Evolutionary conservation across 2,329 filamentous ascomycete species (phyloP), one percentile per base, ranked within the genome.

Genomic region (Tolypocladium endophyticum): DNA sequence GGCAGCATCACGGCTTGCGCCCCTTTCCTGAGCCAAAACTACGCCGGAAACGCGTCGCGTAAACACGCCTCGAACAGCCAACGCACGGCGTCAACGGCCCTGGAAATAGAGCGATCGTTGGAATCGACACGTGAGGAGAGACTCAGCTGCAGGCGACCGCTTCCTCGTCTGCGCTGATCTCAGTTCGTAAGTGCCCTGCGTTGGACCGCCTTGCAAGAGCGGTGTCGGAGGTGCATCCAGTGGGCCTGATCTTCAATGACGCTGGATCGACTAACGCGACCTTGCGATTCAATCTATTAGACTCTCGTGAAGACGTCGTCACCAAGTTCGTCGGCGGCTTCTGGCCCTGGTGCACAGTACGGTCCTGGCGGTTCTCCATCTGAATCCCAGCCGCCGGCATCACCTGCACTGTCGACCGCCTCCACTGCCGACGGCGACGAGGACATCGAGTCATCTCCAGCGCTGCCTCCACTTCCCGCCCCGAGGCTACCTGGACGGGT

Each of bases 321-420:
- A 70, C 71, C 73, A 78, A 77, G 71, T 66, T 71, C 75, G 72
- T 75, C 77, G 65, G 72, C 73, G 68, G 73, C 75, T 70, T 73
- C 76, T 73, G 77, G 80, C 80, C 81, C 82, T 82, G 76, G 80
- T 85, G 83, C 83, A 81, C 83, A 80, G 81, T 82, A 84, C 78
- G 79, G 79, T 73, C 69, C 67, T 67, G 71, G 71, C 72, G 68
- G 71, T 64, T 67, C 68, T 67, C 70, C 70, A 67, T 69, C 70
- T 69, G 69, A 70, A 62, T 62, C 66, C 64, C 68, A 68, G 58
- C 72, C 75, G n/a, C 76, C 78, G 62, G 72, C 69, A 59, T 87
- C 84, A 58, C 84, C 85, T 61, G 79, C 84, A 58, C 77, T 87
- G 61, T 87, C 85, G 59, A 81, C 79, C 61, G 77, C 81, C 54